Base-by-base conservation (phyloP, 2,329 filamentous ascomycete species). In the Setomelanomma holmii region DNA sequence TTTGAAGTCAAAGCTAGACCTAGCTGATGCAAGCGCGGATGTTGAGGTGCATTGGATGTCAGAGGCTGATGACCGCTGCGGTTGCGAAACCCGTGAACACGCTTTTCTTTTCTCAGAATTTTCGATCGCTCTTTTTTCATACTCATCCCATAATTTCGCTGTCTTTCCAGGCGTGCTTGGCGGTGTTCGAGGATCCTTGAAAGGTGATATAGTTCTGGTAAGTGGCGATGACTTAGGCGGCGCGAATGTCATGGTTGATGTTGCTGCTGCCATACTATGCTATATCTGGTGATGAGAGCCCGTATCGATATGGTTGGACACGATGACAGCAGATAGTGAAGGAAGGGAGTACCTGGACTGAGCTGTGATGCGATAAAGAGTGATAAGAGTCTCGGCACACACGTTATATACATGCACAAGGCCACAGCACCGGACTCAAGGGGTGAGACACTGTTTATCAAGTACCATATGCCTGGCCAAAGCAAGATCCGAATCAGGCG, bases 391-490 rank as follows among this genome's bases (percentile, higher is more conserved):
- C 60, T 69, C 61, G 64, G 58, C 57, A 52, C 47, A 50, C 58
- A 64, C 63, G 62, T 66, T 72, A 71, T 72, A 70, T 69, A 71
- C 56, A 63, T 63, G 55, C 56, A 66, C 63, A 65, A 62, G 51
- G 56, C 64, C 67, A 57, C 45, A 46, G 49, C 55, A 50, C 45
- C 55, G 57, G 62, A 57, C 51, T 53, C 56, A 67, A 68, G 66
- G 64, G 65, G 65, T 69, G 63, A 69, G 64, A 71, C 66, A 69
- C 56, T 67, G 63, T 67, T 71, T 68, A 72, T 67, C 55, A 64
- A 61, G 56, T 60, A 58, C 45, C 45, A 49, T 35, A 19, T 38
- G 23, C 50, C 46, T 47, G 52, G 48, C 58, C 52, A 55, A 49
- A 54, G 54, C 36, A 42, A 58, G 58, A n/a, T n/a, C n/a, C n/a